phyloP scores from a whole-genome alignment of 2,329 filamentous ascomycete species.

The Cercospora berteroae region DNA sequence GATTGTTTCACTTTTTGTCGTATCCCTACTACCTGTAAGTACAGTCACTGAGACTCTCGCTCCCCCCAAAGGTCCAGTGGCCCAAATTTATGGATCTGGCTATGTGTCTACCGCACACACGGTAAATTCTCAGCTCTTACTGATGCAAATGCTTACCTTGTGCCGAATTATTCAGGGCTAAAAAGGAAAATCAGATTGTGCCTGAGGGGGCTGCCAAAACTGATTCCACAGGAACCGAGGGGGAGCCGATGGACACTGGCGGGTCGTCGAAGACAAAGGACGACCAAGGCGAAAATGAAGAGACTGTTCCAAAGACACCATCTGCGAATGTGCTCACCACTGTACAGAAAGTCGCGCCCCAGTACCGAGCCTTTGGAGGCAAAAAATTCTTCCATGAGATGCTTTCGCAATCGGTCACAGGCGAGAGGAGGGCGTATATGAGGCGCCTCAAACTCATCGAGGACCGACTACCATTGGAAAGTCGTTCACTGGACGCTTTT shows the following conservation, averaged over 20 bases:
- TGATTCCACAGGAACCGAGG: background rate
- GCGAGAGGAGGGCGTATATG: background rate
- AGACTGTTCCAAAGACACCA: no score
- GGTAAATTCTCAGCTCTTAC: no score
- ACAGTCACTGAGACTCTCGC: background rate
- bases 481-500: background rate
- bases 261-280: no score
- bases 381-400: background rate
- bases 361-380: background rate
- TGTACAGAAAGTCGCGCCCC: background rate
- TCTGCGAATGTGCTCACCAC: no score
- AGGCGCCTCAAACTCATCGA: background rate
- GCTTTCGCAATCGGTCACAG: background rate
- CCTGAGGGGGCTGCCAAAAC: background rate
- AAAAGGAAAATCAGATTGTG: background rate
- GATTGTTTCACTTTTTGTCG: background rate
- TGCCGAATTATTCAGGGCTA: background rate
- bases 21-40: background rate
- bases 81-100: no score
- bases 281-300: no score
- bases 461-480: background rate
- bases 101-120: no score
- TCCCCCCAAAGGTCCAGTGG: no score
- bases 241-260: background rate
- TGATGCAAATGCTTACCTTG: background rate